Evolutionary conservation across 2,329 filamentous ascomycete species (phyloP), one percentile per base, ranked within the genome.

Genomic region (Cladosporium sp.): DNA sequence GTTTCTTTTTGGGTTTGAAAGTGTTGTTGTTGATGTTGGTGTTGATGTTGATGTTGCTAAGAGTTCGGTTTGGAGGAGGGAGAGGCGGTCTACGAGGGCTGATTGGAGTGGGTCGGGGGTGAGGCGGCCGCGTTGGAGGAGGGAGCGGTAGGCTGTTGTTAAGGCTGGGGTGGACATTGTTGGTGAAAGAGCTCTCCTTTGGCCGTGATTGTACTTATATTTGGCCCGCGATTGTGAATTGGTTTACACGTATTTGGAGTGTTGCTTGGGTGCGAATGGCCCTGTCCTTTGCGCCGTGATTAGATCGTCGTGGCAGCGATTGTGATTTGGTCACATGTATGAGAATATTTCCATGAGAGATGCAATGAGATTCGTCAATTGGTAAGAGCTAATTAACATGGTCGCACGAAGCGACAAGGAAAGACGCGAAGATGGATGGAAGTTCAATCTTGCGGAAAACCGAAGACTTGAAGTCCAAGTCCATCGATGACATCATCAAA

Each of bases 91-190:
- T 11, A 72, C 67, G 23, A 72, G 64, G 11, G 69, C 66, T 51
- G 67, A 48, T 67, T 73, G 71, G 36, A 67, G 64, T 23, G 64
- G 51, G 30, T 72, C 70, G 25, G 67, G 34, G 18, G 58, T 54
- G n/a, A 73, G 66, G 26, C 71, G 67, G 26, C 58, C 66, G 14
- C 67, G 59, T 18, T 63, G 61, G 18, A 73, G 43, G 14, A 73
- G 68, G 58, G 58, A 54, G 43, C 68, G 66, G 65, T 73, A 73
- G 51, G 70, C 70, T 36, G 65, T 65, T 60, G 70, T 66, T 14
- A 72, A 65, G 39, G 69, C 62, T 57, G 69, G 58, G 39, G 65
- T 67, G 46, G 66, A 21, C 51, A 54, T 54, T 32, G 7, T 53
- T 30, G 51, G 1, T 8, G 8, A 13, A 11, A 5, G 5, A 10